These are phyloP conservation scores for Balakata baccata DNA, from an alignment of 345 rosid species.

Conservation along the genomic window DNA sequence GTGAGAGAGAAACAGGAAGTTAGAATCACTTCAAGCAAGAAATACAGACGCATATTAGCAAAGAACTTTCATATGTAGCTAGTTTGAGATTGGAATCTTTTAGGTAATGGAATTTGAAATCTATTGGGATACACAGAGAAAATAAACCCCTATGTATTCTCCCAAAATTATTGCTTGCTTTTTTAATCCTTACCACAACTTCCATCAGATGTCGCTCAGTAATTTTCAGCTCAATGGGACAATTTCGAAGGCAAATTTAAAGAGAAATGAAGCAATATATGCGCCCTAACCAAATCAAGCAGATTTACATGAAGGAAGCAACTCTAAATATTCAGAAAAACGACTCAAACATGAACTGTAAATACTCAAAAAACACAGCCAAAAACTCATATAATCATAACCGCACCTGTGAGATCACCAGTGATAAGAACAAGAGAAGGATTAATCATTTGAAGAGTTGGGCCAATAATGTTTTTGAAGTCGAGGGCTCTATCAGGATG, in stretches of 20 bases:
- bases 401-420: constrained; percentile 89
- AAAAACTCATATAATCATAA: neutral
- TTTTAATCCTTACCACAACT: neutral
- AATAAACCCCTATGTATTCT: neutral
- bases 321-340: neutral
- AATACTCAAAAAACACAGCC: too few relatives aligned
- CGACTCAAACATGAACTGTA: too few relatives aligned
- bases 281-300: neutral
- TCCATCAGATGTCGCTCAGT: neutral
- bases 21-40: neutral
- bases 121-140: neutral
- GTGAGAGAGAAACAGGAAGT: neutral
- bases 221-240: neutral
- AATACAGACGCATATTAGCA: neutral
- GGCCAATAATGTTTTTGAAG: constrained; percentile 52
- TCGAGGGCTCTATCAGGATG: constrained; percentile 77
- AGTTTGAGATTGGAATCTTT: neutral
- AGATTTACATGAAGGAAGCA: neutral
- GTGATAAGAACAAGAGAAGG: constrained; percentile 87
- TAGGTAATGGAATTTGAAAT: neutral
- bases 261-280: neutral
- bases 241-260: neutral
- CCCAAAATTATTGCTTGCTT: neutral
- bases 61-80: neutral
- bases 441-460: constrained; percentile 68